phyloP scores from a whole-genome alignment of 2,329 filamentous ascomycete genomes.

The Escovopsis sp. region DNA sequence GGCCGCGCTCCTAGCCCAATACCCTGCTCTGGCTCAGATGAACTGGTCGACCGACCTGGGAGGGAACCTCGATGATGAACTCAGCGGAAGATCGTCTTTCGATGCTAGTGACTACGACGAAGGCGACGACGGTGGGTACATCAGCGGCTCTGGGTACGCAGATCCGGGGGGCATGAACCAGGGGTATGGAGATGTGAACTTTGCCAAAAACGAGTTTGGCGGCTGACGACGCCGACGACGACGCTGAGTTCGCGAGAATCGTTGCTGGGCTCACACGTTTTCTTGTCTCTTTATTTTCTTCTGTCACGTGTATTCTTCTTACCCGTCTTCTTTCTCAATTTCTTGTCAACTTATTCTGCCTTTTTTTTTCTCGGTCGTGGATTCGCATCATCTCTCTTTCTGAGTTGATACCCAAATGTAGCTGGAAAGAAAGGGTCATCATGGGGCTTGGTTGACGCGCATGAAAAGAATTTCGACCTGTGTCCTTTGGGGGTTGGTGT shows the following conservation, averaged over 20 bases:
- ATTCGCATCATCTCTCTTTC: too few species aligned
- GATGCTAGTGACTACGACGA: constrained; percentile 68
- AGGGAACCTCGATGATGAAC: constrained; percentile 57
- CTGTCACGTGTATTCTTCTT: too few species aligned
- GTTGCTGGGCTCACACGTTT: too few species aligned
- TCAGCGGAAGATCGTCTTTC: constrained; percentile 68
- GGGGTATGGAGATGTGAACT: constrained; percentile 35
- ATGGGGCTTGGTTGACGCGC: too few species aligned
- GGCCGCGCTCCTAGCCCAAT: constrained; percentile 75
- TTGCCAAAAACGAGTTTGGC: constrained; percentile 34
- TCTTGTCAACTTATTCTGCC: not conserved
- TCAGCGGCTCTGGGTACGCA: constrained; percentile 45
- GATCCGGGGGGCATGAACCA: constrained; percentile 37
- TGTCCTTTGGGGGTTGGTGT: too few species aligned
- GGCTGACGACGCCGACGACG: constrained; percentile 11
- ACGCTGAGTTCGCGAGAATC: too few species aligned
- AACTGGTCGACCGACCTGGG: constrained; percentile 65
- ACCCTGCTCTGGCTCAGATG: constrained; percentile 79
- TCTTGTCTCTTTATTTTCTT: too few species aligned
- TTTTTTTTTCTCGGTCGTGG: not conserved
- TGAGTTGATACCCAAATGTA: too few species aligned
- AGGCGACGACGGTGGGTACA: constrained; percentile 54
- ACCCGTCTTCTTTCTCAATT: not conserved
- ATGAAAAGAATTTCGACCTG: too few species aligned
- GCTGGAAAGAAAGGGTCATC: too few species aligned